Evolutionary conservation across 1,139 yeast genomes (phyloP), one percentile per base, ranked within the genome.

Genomic region (Diutina ranongensis): DNA sequence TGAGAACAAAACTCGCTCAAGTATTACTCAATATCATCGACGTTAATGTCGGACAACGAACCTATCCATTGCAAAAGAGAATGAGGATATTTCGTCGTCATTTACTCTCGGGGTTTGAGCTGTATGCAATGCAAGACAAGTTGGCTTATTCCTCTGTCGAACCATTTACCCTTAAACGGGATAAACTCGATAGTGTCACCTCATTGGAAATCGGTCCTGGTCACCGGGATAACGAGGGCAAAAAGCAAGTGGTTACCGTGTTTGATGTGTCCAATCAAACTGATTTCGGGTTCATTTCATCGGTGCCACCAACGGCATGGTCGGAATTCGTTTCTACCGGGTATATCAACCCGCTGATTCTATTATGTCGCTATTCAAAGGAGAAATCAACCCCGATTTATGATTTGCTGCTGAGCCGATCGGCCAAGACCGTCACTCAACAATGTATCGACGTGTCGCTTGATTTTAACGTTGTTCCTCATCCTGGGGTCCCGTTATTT

Each of bases 11-110:
- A 7, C 53, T 92, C 2, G 83, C 85, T 12, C 67, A 69, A 44
- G 64, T 79, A 0, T 57, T 94, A 28, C 63, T 85, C 42, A 82
- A 76, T 38, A 68, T 83, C 16, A 74, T 77, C 2, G 83, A 85
- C 55, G 58, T 60, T 27, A 50, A 54, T 0, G 54, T 66, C 0
- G 66, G 78, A 0, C 47, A 55, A 4, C 74, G 73, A 52, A 80
- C 88, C 0, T 65, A 64, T 45, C 55, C 74, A 0, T 63, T 85
- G 44, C 53, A 59, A 0, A 61, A 68, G 34, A 69, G 96, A 57
- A 79, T 88, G 83, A 51, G 60, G 1, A 59, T 74, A 0, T 76
- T 85, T 52, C 66, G 76, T 48, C 60, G 62, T 36, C 55, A 62
- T 44, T 67, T 83, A 13, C 62, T 83, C 20, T 67, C 85, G 1